Conservation (phyloP, 1,139 yeast species). For the Lodderomyces orthopsilosis region DNA sequence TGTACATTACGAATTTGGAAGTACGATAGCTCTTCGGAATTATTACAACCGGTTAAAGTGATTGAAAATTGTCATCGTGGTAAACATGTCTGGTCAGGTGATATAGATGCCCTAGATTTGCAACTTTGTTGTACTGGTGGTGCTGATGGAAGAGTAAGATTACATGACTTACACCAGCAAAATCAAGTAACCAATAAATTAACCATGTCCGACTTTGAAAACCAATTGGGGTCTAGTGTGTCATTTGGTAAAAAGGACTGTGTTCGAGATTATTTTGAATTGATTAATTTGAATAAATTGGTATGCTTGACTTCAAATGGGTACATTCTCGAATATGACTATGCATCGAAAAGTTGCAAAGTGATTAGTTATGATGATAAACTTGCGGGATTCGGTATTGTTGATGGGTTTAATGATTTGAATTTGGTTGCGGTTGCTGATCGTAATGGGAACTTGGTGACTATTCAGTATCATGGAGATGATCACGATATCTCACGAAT, state of each 20-base stretch:
- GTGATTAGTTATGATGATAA: slow-evolving; percentile 20
- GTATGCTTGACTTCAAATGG: slow-evolving; percentile 67
- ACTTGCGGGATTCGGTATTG: slow-evolving; percentile 49
- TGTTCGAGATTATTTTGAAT: slow-evolving; percentile 58
- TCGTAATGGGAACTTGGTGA: slow-evolving; percentile 51
- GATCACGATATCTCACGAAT: slow-evolving; percentile 23
- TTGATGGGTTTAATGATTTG: slow-evolving; percentile 42
- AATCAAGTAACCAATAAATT: slow-evolving; percentile 18
- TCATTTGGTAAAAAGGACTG: slow-evolving; percentile 49
- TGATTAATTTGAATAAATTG: slow-evolving; percentile 34
- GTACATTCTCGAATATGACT: slow-evolving; percentile 37
- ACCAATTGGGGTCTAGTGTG: slow-evolving; percentile 18
- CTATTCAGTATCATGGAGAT: slow-evolving; percentile 36
- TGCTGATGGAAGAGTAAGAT: slow-evolving; percentile 77
- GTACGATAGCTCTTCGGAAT: slow-evolving; percentile 24
- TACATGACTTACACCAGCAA: slow-evolving; percentile 46
- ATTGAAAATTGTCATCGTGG: slow-evolving; percentile 70
- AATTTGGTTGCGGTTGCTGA: slow-evolving; percentile 49
- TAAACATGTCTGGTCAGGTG: slow-evolving; percentile 85
- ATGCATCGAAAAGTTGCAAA: slow-evolving; percentile 27
- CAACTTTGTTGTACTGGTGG: slow-evolving; percentile 74
- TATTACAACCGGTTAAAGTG: slow-evolving; percentile 30
- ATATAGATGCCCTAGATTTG: slow-evolving; percentile 42
- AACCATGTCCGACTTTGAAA: slow-evolving; percentile 30
- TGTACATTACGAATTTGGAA: slow-evolving; percentile 84